Percentiles rank a stretch among this genome's conserved stretches.
Conservation (phyloP, 179 eudicot genomes). For the Sideroxylon spinosum region DNA sequence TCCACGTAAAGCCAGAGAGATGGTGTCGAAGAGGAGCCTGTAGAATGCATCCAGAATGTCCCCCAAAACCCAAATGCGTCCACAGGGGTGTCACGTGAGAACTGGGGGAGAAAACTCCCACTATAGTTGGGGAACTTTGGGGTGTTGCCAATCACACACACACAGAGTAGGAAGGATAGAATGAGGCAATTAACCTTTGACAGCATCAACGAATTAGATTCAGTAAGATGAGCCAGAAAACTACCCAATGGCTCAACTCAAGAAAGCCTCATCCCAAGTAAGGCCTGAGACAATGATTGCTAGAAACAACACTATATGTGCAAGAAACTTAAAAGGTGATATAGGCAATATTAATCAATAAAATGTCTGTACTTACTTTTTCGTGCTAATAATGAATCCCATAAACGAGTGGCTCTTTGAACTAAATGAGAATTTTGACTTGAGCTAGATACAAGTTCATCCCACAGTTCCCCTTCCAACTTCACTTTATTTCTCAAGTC, state of each 20-base stretch:
- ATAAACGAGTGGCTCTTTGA: constrained; percentile 84
- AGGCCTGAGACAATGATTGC: background rate
- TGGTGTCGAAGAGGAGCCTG: too few species aligned
- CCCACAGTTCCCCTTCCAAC: constrained; percentile 93
- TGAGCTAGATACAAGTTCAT: constrained; percentile 89
- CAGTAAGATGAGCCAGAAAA: background rate
- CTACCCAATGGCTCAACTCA: background rate
- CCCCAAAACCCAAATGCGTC: too few species aligned
- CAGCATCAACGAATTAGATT: too few species aligned
- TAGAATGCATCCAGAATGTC: too few species aligned
- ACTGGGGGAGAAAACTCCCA: too few species aligned
- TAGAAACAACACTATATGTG: background rate
- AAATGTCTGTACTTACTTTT: constrained; percentile 52
- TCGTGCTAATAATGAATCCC: constrained; percentile 92
- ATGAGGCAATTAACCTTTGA: too few species aligned
- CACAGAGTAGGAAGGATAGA: too few species aligned
- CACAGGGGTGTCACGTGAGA: too few species aligned
- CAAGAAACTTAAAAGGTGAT: background rate
- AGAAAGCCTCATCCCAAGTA: background rate
- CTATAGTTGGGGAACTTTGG: too few species aligned
- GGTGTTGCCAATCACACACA: too few species aligned
- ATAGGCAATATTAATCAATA: background rate
- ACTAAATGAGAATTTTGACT: constrained; percentile 97
- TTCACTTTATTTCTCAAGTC: constrained; percentile 92
- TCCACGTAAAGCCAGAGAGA: too few species aligned